Conservation (phyloP, 2,329 filamentous ascomycete genomes). For the Claviceps cyperi region DNA sequence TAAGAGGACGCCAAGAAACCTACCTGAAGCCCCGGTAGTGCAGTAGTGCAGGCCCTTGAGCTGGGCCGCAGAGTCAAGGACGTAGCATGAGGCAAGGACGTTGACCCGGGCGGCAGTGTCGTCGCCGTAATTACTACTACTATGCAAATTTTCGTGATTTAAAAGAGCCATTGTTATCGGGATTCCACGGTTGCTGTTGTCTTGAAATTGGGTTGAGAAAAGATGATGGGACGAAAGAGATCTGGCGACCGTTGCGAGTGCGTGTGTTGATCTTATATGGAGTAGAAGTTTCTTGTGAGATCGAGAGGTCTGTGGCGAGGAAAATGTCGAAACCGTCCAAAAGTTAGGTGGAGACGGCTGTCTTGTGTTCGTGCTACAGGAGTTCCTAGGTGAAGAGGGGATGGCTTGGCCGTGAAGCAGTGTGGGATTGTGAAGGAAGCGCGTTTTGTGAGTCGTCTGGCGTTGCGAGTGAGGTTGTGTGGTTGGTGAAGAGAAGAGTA, state of each 20-base stretch:
- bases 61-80: constrained; percentile 57
- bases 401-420: background rate
- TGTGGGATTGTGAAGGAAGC: background rate
- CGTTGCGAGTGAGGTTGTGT: background rate
- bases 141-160: constrained; percentile 53
- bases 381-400: background rate
- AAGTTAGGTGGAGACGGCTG: background rate
- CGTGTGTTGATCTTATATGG: background rate
- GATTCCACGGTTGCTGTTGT: constrained; percentile 12
- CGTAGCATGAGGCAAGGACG: constrained; percentile 84
- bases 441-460: background rate
- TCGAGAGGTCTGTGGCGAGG: background rate
- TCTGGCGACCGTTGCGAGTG: background rate
- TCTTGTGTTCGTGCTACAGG: background rate
- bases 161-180: constrained; percentile 46
- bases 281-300: background rate
- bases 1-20: constrained; percentile 10
- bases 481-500: background rate
- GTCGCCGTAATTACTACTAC: constrained; percentile 67
- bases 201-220: constrained; percentile 6
- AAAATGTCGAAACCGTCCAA: background rate
- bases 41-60: constrained; percentile 87
- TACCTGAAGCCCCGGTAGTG: constrained; percentile 77
- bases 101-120: constrained; percentile 50
- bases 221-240: constrained; percentile 5